Evolutionary conservation across 73 alveolate genomes (phyloP), one percentile per base, ranked within the genome.

Genomic region (Uronychia setigera): DNA sequence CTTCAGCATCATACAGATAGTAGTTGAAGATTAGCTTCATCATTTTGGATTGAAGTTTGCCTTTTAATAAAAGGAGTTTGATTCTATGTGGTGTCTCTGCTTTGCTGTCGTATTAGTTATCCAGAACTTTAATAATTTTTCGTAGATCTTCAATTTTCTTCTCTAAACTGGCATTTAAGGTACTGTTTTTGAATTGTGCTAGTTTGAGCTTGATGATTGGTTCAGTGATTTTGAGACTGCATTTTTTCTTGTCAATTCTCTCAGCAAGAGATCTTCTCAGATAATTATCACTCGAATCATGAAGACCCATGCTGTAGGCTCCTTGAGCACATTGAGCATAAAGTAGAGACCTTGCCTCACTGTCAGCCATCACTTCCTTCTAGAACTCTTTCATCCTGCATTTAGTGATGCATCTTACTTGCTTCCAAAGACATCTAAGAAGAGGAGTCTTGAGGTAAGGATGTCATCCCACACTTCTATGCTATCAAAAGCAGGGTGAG

Each of bases 381-480:
- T 28, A 30, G 80, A 26, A 26, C 28, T 57, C 19, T 33, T 75
- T n/a, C 32, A 58, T 32, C 58, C 88, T 76, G 59, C n/a, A 27
- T 85, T 84, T 1, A 67, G 28, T 60, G 78, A 29, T 33, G 29
- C 31, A 0, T 80, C 35, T 31, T 84, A 78, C 35, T 74, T 82
- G 19, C n/a, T 77, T 28, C 28, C 82, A 1, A 87, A 82, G 67
- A 80, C 85, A 87, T 96, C 97, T 60, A 88, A 35, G 83, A 90
- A 93, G 14, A 96, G 93, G 58, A 88, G 90, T 87, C 99, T 91
- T 0, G 98, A 82, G 58, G 87, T 87, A 58, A 95, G 91, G 58
- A 96, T 88, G 79, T 96, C 98, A 85, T 96, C 98, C 97, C 98
- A 96, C 1, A 96, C 94, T 25, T 82, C 77, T 19, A 96, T 80